Evolutionary conservation across 2,329 filamentous ascomycete genomes (phyloP), one percentile per base, ranked within the genome.

Genomic region (Mariannaea elegans): DNA sequence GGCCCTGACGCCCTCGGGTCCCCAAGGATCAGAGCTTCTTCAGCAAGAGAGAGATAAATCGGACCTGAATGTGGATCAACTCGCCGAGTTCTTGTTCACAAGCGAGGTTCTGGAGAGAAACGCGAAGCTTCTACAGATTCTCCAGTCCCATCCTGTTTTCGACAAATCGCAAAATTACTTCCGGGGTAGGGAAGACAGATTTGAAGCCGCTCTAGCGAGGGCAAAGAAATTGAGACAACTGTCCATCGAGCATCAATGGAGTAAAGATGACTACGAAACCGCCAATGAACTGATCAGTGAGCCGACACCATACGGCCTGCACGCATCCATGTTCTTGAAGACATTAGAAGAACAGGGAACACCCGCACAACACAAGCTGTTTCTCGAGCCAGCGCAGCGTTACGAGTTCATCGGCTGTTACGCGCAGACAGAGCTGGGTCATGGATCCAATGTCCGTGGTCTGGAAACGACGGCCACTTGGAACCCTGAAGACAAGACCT

Each of bases 101-200:
- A 86, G 87, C 68, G 83, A 89, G 59, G 81, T 81, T 5, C 80
- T 93, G 10, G 81, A 88, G 56, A 81, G 84, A 41, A 87, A 89
- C 68, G 77, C 84, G 2, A 79, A 78, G 21, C 82, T 94, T 24
- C 78, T 92, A 6, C 77, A 83, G 46, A 82, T 92, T n/a, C 82
- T 94, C 5, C 79, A 88, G 67, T 74, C 81, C 0, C 89, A 94
- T 59, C 84, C 86, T 51, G 83, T 92, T 56, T 93, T 94, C 66
- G 89, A 93, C 76, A 94, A 93, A 78, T 87, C 87, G 3, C 87
- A 90, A 65, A 92, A 93, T 73, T 92, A 92, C 77, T 91, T 91
- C 73, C 83, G 86, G 65, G 90, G 90, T 39, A 81, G 91, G 42
- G 82, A 86, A 23, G 89, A 91, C 63, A 84, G 87, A 47, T 88